Conservation (phyloP, 371 early-diverging fungal species). For the Saksenaea oblongispora region DNA sequence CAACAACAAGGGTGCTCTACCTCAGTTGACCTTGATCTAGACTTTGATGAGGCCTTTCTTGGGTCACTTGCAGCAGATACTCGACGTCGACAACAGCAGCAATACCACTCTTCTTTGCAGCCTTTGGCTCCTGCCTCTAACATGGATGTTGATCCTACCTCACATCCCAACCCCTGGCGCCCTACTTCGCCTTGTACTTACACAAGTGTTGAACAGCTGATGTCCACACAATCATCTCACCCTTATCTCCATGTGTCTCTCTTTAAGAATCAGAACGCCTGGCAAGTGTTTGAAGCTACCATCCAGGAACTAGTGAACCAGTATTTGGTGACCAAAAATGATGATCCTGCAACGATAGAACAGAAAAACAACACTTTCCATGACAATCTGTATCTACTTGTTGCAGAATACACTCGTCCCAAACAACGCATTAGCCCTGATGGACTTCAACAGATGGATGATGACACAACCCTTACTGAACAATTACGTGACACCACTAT, state of each 20-base stretch:
- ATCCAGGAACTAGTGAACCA: not conserved
- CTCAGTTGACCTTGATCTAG: not conserved
- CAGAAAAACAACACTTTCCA: constrained; percentile 7
- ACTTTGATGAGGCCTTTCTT: not conserved
- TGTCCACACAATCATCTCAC: not conserved
- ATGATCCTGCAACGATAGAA: not conserved
- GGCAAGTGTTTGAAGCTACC: not conserved
- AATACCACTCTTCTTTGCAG: not conserved
- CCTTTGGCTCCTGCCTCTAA: not conserved
- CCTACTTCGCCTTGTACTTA: not conserved
- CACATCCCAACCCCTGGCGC: not conserved
- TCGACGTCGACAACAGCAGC: too few relatives aligned
- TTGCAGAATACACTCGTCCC: constrained; percentile 3
- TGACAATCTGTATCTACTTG: not conserved
- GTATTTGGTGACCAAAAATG: not conserved
- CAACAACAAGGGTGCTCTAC: not conserved
- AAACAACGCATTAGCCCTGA: not conserved
- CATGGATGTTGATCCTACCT: not conserved
- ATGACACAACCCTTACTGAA: not conserved
- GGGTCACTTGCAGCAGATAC: not conserved
- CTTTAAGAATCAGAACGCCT: not conserved
- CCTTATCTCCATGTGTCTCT: not conserved
- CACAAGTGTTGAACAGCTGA: not conserved
- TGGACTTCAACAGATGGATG: not conserved
- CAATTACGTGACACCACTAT: not conserved